phyloP scores from a whole-genome alignment of 2,329 filamentous ascomycete species.

The Madurella fahalii region DNA sequence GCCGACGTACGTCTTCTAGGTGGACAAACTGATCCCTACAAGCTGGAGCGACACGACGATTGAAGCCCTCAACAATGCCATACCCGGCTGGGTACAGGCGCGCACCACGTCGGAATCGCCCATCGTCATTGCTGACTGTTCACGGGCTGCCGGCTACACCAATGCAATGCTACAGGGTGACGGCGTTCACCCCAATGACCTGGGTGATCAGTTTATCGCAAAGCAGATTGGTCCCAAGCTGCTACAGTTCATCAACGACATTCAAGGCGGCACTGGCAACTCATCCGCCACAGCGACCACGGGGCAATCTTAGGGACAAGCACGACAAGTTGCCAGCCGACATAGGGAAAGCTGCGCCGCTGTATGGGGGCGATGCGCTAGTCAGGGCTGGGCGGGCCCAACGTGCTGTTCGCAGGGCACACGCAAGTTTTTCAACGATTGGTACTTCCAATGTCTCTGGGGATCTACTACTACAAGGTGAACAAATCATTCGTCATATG shows the following conservation, averaged over 20 bases:
- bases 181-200: conserved; percentile 38
- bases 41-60: conserved; percentile 29
- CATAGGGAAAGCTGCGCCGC: no score
- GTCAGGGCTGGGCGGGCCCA: no score
- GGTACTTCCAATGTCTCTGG: no score
- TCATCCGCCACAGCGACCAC: conserved; percentile 7
- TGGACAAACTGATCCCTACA: conserved; percentile 39
- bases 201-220: conserved; percentile 34
- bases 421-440: no score
- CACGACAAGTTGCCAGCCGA: no score
- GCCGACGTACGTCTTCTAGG: conserved; percentile 24
- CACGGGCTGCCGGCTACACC: conserved; percentile 31
- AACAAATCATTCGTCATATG: no score
- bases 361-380: no score
- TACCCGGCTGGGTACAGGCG: conserved; percentile 36
- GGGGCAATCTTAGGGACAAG: no score
- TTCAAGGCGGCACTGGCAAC: neutral
- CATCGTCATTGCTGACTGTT: conserved; percentile 37
- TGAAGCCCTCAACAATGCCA: conserved; percentile 34
- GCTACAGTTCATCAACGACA: conserved; percentile 11
- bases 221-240: conserved; percentile 28
- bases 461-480: no score
- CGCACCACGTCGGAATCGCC: conserved; percentile 36
- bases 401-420: no score
- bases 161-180: conserved; percentile 33